These are phyloP conservation scores for Boletus vermiculosoides DNA, from an alignment of 768 basidiomycete genomes.

Conservation along the genomic window DNA sequence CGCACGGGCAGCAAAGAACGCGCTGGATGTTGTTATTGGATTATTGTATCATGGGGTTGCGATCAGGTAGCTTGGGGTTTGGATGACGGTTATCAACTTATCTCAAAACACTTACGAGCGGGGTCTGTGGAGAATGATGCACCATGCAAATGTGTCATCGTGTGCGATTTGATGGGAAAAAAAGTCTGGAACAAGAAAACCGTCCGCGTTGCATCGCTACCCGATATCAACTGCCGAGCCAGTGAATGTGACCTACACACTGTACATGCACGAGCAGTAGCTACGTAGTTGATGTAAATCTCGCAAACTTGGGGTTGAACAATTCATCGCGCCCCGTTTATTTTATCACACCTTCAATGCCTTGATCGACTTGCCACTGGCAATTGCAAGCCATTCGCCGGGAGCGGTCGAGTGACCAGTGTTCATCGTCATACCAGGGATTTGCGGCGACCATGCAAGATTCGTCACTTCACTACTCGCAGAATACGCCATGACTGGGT, in stretches of 20 bases:
- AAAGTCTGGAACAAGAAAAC: neutral
- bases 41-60: no score
- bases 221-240: neutral
- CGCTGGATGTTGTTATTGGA: neutral
- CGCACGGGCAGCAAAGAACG: neutral
- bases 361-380: slow-evolving; percentile 79
- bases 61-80: no score
- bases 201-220: neutral
- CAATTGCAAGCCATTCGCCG: slow-evolving; percentile 86
- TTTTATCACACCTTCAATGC: slow-evolving; percentile 67
- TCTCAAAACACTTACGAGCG: neutral
- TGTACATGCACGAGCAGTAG: neutral
- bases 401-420: slow-evolving; percentile 70
- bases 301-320: neutral
- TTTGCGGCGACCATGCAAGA: slow-evolving; percentile 85
- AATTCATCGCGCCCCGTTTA: neutral
- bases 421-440: slow-evolving; percentile 73
- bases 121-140: neutral
- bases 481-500: slow-evolving; percentile 84
- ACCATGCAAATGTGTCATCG: neutral
- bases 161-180: neutral
- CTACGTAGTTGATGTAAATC: neutral
- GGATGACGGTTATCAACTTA: no score
- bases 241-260: neutral
- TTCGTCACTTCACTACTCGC: slow-evolving; percentile 77